Percentiles rank a stretch among this genome's conserved stretches.
Conservation (phyloP, 805 yeast species). For the Pichia rugopelliculosa region DNA sequence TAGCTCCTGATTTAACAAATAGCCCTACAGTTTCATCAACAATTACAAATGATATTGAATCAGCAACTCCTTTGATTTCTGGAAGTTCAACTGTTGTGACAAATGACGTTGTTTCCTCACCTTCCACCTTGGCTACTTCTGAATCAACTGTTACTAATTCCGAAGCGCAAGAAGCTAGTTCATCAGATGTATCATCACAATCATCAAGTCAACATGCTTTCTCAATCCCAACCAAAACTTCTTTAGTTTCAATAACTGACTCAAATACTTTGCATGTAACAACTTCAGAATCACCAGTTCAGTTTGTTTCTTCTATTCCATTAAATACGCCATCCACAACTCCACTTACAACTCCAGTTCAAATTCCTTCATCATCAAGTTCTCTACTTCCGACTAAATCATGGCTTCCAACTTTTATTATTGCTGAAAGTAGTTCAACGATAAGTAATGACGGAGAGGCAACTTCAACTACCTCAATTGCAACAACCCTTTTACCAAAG, state of each 20-base stretch:
- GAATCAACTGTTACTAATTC: not conserved
- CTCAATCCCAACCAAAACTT: not conserved
- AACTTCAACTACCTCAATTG: conserved; percentile 23
- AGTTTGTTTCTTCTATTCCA: not conserved
- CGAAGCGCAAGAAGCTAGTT: too few relatives aligned
- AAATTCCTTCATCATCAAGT: not conserved
- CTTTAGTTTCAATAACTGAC: not conserved
- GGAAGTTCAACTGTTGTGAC: not conserved
- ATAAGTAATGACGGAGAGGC: not conserved
- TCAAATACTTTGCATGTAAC: not conserved
- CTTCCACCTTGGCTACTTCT: not conserved
- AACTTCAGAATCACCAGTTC: not conserved
- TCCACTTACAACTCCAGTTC: not conserved
- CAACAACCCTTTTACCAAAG: conserved; percentile 57
- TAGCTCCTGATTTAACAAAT: not conserved
- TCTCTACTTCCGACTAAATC: conserved; percentile 5
- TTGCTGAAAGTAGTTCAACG: conserved; percentile 9
- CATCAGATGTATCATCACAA: not conserved
- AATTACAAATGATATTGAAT: not conserved
- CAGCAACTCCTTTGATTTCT: not conserved
- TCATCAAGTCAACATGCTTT: not conserved
- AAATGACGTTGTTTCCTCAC: not conserved
- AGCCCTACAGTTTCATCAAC: not conserved
- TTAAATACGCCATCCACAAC: not conserved
- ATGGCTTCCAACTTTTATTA: conserved; percentile 15